These are phyloP conservation scores for Pseudognaphalium luteoalbum DNA, from an alignment of 129 eudicot species.

Conservation along the genomic window DNA sequence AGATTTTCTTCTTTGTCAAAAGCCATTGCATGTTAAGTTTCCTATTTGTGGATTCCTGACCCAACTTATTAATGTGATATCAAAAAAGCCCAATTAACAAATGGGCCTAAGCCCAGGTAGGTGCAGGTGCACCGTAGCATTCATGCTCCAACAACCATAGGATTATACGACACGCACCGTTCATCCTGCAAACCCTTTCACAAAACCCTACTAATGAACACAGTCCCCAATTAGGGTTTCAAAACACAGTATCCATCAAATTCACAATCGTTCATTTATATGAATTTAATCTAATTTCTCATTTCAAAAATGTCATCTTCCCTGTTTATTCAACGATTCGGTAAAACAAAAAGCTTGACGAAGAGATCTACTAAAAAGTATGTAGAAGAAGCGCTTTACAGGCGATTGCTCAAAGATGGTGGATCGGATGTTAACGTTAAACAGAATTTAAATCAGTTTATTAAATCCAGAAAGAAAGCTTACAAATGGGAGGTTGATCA, in stretches of 20 bases:
- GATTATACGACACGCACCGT: neutral
- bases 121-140: slow-evolving; percentile 9
- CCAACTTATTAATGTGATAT: too few relatives aligned
- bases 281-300: slow-evolving; percentile 8
- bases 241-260: slow-evolving; percentile 7
- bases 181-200: slow-evolving; percentile 11
- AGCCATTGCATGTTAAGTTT: too few relatives aligned
- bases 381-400: slow-evolving; percentile 81
- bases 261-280: neutral
- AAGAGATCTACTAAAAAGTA: slow-evolving; percentile 78
- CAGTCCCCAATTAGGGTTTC: slow-evolving; percentile 19
- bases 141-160: slow-evolving; percentile 25
- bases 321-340: slow-evolving; percentile 59
- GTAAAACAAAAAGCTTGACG: slow-evolving; percentile 53
- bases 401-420: slow-evolving; percentile 71
- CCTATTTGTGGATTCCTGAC: too few relatives aligned
- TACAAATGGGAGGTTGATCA: slow-evolving; percentile 96
- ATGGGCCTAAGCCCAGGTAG: slow-evolving; percentile 12
- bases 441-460: slow-evolving; percentile 60
- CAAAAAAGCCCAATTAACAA: neutral
- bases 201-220: slow-evolving; percentile 17
- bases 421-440: slow-evolving; percentile 64
- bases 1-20: too few relatives aligned
- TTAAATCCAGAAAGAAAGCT: slow-evolving; percentile 62
- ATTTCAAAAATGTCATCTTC: slow-evolving; percentile 39